Conservation (phyloP, 345 rosid species). For the rapeseed (Brassica napus) region Da-Ae NC_063436.1:17854501-17855000, state of each 20-base stretch:
- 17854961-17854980: slow-evolving; percentile 53
- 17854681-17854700: background rate
- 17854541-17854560: background rate
- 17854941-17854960: slow-evolving; percentile 3
- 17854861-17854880: background rate
- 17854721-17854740: no score
- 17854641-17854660: background rate
- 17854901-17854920: background rate
- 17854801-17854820: background rate
- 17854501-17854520: slow-evolving; percentile 30
- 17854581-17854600: no score
- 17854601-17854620: background rate
- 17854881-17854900: background rate
- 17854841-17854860: background rate
- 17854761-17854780: no score
- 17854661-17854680: background rate
- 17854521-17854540: background rate
- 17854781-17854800: no score
- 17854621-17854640: background rate
- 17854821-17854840: background rate
- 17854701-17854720: background rate
- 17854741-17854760: no score
- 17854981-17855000: slow-evolving; percentile 48
- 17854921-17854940: background rate
- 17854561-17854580: background rate